Evolutionary conservation across 2,329 filamentous ascomycete species (phyloP), one percentile per base, ranked within the genome.

Genomic region (Epichloe baconii): DNA sequence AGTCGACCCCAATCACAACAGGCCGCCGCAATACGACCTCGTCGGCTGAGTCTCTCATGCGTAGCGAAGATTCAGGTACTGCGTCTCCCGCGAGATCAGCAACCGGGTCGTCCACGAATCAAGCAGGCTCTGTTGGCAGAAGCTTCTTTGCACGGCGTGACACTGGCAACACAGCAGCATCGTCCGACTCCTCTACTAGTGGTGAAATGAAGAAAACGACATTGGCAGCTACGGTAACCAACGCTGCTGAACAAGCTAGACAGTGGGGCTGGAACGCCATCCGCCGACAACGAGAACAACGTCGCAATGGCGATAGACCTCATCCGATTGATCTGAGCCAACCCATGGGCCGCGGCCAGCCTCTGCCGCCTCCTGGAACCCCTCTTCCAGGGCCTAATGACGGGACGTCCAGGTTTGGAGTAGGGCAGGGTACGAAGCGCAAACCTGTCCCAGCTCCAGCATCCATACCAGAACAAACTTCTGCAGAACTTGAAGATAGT

Each of bases 281-380:
- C 12, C 75, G 78, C 55, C 67, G 73, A 52, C 71, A 73, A 52
- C 73, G 72, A 44, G 72, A 76, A 44, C 63, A 62, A 31, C 67
- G 65, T 45, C 65, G 62, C 49, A 60, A 62, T 23, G 60, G 58
- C 14, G 66, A 69, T 3, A 61, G 61, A 17, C 53, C 56, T 23
- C 59, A 52, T 23, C 63, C 62, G 8, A 63, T 79, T 54, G 65
- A 80, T 67, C 57, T 77, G 53, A 68, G 65, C 56, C 79, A 87
- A 58, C 88, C 88, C 2, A 88, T 94, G 71, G 89, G 89, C 1
- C 78, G 88, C 40, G 88, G 88, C 0, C 83, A 85, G 58, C 88
- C 88, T 1, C 71, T 95, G 17, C 88, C 88, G 45, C 88, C 88
- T 8, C 86, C 85, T 2, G 89, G 88, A 2, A 82, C 78, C 44